Evolutionary conservation across 768 basidiomycete species (phyloP).

Genomic region (Thelephora aurantiotincta): DNA sequence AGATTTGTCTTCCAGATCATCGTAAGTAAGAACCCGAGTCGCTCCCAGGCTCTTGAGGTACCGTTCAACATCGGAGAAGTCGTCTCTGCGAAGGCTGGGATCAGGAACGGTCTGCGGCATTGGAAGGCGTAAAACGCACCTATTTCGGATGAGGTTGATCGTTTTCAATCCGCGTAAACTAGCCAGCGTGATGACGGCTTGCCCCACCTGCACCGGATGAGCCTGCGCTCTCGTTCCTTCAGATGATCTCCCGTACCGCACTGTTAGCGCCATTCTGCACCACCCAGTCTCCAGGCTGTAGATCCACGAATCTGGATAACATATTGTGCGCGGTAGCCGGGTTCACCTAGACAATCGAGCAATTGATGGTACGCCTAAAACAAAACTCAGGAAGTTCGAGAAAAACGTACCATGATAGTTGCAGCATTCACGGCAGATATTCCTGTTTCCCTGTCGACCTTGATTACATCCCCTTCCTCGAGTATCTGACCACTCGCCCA

Average conservation of each 20-base stretch:
- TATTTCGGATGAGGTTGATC: conserved; percentile 66
- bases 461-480: conserved; percentile 38
- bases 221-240: neutral
- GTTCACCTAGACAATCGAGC: conserved; percentile 48
- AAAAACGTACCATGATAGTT: conserved; percentile 46
- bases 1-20: conserved; percentile 47
- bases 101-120: too few relatives aligned
- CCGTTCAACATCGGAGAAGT: conserved; percentile 33
- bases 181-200: conserved; percentile 82
- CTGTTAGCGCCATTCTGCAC: conserved; percentile 76
- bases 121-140: conserved; percentile 26
- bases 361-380: neutral
- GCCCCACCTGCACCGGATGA: conserved; percentile 42
- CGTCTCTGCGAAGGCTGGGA: conserved; percentile 24
- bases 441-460: conserved; percentile 31
- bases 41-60: conserved; percentile 52
- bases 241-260: conserved; percentile 30
- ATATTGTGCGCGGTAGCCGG: conserved; percentile 77
- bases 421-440: conserved; percentile 57
- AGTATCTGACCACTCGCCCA: conserved; percentile 54
- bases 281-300: conserved; percentile 64
- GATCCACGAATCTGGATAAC: conserved; percentile 52
- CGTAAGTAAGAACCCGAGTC: conserved; percentile 65
- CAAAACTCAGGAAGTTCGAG: neutral
- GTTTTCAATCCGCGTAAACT: conserved; percentile 55